Base-by-base conservation (phyloP, 2,329 filamentous ascomycete genomes). In the Thelonectria rubi region DNA sequence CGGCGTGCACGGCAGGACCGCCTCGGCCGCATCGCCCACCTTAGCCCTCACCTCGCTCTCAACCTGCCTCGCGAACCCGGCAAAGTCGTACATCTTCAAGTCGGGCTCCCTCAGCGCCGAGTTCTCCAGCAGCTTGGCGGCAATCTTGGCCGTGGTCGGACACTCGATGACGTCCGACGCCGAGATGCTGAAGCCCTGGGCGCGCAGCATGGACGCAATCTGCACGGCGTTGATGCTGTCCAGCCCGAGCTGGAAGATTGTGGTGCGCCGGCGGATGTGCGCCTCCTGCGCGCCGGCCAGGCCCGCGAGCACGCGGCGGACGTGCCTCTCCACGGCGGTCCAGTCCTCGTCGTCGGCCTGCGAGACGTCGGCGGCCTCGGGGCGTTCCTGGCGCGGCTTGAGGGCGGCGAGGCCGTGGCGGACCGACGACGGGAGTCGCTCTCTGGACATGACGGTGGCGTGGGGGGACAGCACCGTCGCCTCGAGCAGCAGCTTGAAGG, bases 191-290 rank as follows among this genome's bases (percentile, higher is more conserved):
- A 88, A 79, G 0, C 88, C 88, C 17, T 82, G 70, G 40, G 82
- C 84, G 17, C 90, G 86, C 15, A 97, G 79, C 24, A 83, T 78
- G 1, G 86, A 83, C 1, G 93, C 91, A 10, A 97, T 81, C 71
- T 97, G 93, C 5, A 89, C 84, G 0, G 93, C 91, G 62, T 91
- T 94, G 70, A 98, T 95, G 73, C 94, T 97, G 76, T 97, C 94
- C 3, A 97, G 80, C 0, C 94, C 94, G n/a, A 97, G 85, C 60
- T 91, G 88, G 69, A 94, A 97, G 50, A 98, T 92, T 0, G 91
- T 93, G 0, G 88, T 92, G 10, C 84, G 73, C 12, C 81, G 82
- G 3, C 73, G 70, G 48, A 97, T 88, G 0, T 77, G 78, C 0
- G 80, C 69, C 2, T 73, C 58, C 0, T 84, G 73, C 5, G 84